These are phyloP conservation scores for Aspergillus spinulosporus DNA, from an alignment of 2,329 filamentous ascomycete genomes.

Conservation along the genomic window DNA sequence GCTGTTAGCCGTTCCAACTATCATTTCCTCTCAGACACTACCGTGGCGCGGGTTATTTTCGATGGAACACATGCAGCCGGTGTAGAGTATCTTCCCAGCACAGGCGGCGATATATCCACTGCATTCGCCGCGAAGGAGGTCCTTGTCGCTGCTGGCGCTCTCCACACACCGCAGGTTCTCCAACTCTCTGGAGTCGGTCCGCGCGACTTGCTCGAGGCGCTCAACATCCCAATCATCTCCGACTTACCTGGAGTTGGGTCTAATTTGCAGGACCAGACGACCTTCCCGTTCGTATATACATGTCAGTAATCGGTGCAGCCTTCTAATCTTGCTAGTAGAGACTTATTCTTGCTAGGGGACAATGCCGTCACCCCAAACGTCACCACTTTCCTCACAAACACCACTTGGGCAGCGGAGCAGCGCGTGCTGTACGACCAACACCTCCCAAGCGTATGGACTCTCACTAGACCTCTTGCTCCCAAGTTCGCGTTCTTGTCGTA, in stretches of 20 bases:
- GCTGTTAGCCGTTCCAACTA: no score
- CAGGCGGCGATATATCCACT: neutral
- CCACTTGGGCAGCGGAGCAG: neutral
- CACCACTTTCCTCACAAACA: conserved; percentile 5
- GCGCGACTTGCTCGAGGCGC: neutral
- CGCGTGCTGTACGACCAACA: neutral
- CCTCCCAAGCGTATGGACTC: conserved; percentile 3
- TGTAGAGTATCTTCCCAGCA: conserved; percentile 5
- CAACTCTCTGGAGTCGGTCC: conserved; percentile 12
- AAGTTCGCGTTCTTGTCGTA: conserved; percentile 8
- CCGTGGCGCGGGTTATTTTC: neutral
- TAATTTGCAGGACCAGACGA: conserved; percentile 11
- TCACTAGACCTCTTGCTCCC: neutral
- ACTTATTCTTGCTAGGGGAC: conserved; percentile 1
- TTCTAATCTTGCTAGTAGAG: neutral
- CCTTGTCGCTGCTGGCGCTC: conserved; percentile 11
- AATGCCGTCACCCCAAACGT: conserved; percentile 1
- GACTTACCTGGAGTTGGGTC: conserved; percentile 6
- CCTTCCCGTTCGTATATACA: conserved; percentile 2
- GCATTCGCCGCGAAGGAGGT: conserved; percentile 1
- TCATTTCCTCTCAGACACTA: no score
- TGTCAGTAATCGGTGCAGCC: conserved; percentile 6
- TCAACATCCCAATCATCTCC: conserved; percentile 5
- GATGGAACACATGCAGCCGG: neutral
- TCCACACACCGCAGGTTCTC: conserved; percentile 11